Base-by-base conservation (phyloP, 495 filamentous ascomycete genomes). In the Lichina pygmaea region DNA sequence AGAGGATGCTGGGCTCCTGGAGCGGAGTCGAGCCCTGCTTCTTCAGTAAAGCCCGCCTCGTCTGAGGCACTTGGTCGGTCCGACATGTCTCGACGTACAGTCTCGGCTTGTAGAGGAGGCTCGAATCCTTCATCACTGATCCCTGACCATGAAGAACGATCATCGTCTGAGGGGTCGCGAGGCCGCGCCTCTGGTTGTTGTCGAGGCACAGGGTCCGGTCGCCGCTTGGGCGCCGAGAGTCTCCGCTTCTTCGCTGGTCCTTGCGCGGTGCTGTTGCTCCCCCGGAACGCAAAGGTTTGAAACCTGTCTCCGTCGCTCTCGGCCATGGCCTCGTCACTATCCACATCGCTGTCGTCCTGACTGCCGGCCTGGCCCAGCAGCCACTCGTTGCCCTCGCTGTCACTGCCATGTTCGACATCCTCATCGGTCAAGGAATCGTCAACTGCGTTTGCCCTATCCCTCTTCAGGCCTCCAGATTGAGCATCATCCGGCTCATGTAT, bases 331-430 rank as follows among this genome's bases (percentile, higher is more conserved):
- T 74, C 62, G 49, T 91, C 84, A 32, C 71, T 78, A 49, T 86
- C 82, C 44, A 89, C 72, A 47, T 83, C 78, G 47, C 66, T 79
- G 43, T 68, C 73, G 13, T 75, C 74, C n/a, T 48, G 48, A 80
- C 67, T 42, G 82, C 82, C 36, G 91, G 56, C 50, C 67, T 77
- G 44, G 12, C 47, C 47, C 7, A 49, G 42, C 10, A 30, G 44
- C 89, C 89, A 97, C 52, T 81, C 68, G 58, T 89, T 78, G 15
- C 84, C 86, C 49, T 93, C 83, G 45, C 77, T 81, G 54, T 94
- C 86, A 24, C 47, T 49, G 45, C 47, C 47, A 8, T 41, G 16
- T 17, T 49, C 47, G 47, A 39, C 17, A 32, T 49, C 47, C 36
- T 43, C 42, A 30, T 12, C 42, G 34, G 33, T 60, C 24, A 24